Evolutionary conservation across 805 yeast species (phyloP).

Genomic region (Pichia scutulata): DNA sequence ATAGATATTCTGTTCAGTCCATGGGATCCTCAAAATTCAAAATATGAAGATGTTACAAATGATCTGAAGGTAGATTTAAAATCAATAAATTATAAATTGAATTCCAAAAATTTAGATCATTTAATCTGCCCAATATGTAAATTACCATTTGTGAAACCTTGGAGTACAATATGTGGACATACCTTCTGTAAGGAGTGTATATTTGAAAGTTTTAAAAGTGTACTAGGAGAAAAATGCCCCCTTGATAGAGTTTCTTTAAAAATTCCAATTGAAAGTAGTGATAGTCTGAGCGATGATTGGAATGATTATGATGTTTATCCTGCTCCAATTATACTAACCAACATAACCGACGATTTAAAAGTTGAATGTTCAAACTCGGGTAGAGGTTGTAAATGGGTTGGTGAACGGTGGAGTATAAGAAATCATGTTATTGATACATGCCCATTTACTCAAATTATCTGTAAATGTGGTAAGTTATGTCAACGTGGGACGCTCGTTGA

Average conservation of each 20-base stretch:
- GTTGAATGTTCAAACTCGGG: constrained; percentile 46
- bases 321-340: constrained; percentile 52
- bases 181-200: constrained; percentile 57
- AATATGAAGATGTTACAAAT: not conserved
- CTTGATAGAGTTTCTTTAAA: constrained; percentile 47
- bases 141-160: constrained; percentile 52
- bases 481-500: constrained; percentile 14
- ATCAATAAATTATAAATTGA: constrained; percentile 18
- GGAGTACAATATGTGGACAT: constrained; percentile 60
- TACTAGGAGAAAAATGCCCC: constrained; percentile 42
- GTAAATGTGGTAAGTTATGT: constrained; percentile 24
- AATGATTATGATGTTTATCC: constrained; percentile 31
- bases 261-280: constrained; percentile 2
- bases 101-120: constrained; percentile 21
- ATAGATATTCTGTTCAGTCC: not conserved
- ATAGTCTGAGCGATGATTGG: constrained; percentile 8
- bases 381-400: constrained; percentile 51
- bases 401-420: constrained; percentile 51
- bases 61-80: constrained; percentile 18
- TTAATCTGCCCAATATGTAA: constrained; percentile 58
- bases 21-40: not conserved
- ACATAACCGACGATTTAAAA: constrained; percentile 51
- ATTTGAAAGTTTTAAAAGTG: constrained; percentile 34
- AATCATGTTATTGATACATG: constrained; percentile 40
- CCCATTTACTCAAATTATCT: constrained; percentile 30